These are phyloP conservation scores for Penicillium brasilianum DNA, from an alignment of 2,329 filamentous ascomycete genomes.

Conservation along the genomic window DNA sequence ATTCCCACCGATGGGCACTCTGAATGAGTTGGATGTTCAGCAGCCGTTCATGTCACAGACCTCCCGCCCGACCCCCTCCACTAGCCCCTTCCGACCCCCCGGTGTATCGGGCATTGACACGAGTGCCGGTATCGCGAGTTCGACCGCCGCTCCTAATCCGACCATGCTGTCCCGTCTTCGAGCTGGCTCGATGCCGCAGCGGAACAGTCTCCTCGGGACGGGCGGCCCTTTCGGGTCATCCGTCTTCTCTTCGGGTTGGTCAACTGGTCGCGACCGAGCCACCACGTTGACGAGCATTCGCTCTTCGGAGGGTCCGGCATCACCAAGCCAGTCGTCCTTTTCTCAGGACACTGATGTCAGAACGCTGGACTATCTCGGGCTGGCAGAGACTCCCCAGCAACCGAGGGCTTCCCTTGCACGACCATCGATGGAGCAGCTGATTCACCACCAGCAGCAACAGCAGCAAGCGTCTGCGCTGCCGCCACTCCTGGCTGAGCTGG, in stretches of 20 bases:
- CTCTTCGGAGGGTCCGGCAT: slow-evolving; percentile 84
- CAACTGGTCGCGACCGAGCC: slow-evolving; percentile 76
- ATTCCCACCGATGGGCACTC: slow-evolving; percentile 77
- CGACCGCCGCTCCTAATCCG: slow-evolving; percentile 64
- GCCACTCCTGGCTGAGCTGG: slow-evolving; percentile 75
- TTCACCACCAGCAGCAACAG: slow-evolving; percentile 58
- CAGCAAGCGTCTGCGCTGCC: slow-evolving; percentile 52
- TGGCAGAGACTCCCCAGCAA: slow-evolving; percentile 90
- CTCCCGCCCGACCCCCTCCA: slow-evolving; percentile 82
- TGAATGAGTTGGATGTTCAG: slow-evolving; percentile 62
- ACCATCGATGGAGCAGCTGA: slow-evolving; percentile 59
- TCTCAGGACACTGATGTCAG: slow-evolving; percentile 87
- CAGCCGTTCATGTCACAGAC: slow-evolving; percentile 72
- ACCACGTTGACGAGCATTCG: slow-evolving; percentile 89
- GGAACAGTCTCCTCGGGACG: slow-evolving; percentile 68
- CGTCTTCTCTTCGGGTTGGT: slow-evolving; percentile 87
- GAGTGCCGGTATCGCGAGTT: slow-evolving; percentile 45
- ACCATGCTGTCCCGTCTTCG: slow-evolving; percentile 82
- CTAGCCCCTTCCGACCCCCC: slow-evolving; percentile 80
- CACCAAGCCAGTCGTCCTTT: slow-evolving; percentile 83
- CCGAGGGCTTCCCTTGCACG: slow-evolving; percentile 71
- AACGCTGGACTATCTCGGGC: slow-evolving; percentile 91
- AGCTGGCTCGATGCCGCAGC: slow-evolving; percentile 92
- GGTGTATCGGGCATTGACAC: slow-evolving; percentile 48
- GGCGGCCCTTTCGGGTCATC: slow-evolving; percentile 80